Base-by-base conservation (phyloP, 2,329 filamentous ascomycete species). In the Aspergillus thermomutatus region DNA sequence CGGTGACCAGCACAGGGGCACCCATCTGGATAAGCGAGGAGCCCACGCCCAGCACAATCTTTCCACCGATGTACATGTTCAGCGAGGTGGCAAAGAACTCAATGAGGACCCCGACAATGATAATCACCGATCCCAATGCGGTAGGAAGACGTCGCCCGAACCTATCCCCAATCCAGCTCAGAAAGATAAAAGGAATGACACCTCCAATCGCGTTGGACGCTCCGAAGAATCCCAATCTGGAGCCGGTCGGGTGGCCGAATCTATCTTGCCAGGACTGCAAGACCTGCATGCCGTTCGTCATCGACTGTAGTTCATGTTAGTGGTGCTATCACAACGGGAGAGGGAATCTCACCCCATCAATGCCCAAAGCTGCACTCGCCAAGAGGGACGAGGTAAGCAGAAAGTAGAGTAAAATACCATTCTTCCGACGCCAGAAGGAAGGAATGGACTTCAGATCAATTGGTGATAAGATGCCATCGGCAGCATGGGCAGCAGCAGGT, bases 221-320 rank as follows among this genome's bases (percentile, higher is more conserved):
- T 19, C 63, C 63, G 31, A 67, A 66, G 31, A 67, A 62, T 3
- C 66, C 65, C 4, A 68, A 56, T n/a, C 49, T 62, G 7, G 59
- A 57, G 4, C 65, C 63, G 47, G 59, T 57, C 3, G 66, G 65
- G 47, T 67, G 59, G 21, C 61, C 58, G 52, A 67, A 68, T 19
- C 57, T 78, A 34, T 72, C 69, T 47, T 77, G 70, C 75, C 76
- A 79, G 21, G 72, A 70, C 0, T 72, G 62, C 1, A 79, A 67
- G 0, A 74, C 71, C 58, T 82, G 80, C 5, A 82, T 64, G 9
- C 74, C 75, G 55, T 82, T 81, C 68, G 80, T 78, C 73, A 82
- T 79, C 45, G 73, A 75, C 61, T 63, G 52, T 14, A 45, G n/a
- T 14, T 1, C 31, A 25, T 26, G 28, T 59, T 63, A 71, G 71